Percentiles rank a stretch among this genome's conserved stretches.
Conservation (phyloP, 306 rosid genomes). For the Cicer pinnatifidum region DNA sequence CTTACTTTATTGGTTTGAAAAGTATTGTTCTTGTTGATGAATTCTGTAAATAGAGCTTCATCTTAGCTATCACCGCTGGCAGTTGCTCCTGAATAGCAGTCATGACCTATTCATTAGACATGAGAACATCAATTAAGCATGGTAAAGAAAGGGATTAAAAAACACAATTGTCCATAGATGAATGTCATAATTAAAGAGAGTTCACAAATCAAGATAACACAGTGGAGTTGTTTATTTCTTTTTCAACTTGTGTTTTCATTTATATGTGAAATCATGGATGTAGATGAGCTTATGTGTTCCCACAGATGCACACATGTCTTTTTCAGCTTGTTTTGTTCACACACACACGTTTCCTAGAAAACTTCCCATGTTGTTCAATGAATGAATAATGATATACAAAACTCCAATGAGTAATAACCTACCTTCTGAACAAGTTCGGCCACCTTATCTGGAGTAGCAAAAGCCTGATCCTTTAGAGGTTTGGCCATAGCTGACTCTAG, state of each 20-base stretch:
- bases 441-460: conserved; percentile 95
- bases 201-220: conserved; percentile 1
- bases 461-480: conserved; percentile 90
- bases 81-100: conserved; percentile 79
- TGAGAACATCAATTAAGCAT: conserved; percentile 39
- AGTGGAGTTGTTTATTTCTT: conserved; percentile 2
- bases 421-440: conserved; percentile 94
- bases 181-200: conserved; percentile 4
- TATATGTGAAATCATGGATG: conserved; percentile 29
- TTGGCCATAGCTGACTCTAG: conserved; percentile 72
- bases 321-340: neutral
- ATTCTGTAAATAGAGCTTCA: conserved; percentile 96
- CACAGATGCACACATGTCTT: neutral
- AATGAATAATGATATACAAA: conserved; percentile 10
- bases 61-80: conserved; percentile 75
- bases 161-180: conserved; percentile 22
- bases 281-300: conserved; percentile 1
- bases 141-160: conserved; percentile 15
- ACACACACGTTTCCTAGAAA: neutral
- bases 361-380: conserved; percentile 18
- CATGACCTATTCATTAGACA: conserved; percentile 62
- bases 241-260: conserved; percentile 17
- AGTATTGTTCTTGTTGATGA: conserved; percentile 85
- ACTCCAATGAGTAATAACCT: conserved; percentile 35
- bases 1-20: conserved; percentile 96